These are phyloP conservation scores for Elongisporangium prolatum DNA, from an alignment of 352 stramenopile genomes.

Conservation along the genomic window DNA sequence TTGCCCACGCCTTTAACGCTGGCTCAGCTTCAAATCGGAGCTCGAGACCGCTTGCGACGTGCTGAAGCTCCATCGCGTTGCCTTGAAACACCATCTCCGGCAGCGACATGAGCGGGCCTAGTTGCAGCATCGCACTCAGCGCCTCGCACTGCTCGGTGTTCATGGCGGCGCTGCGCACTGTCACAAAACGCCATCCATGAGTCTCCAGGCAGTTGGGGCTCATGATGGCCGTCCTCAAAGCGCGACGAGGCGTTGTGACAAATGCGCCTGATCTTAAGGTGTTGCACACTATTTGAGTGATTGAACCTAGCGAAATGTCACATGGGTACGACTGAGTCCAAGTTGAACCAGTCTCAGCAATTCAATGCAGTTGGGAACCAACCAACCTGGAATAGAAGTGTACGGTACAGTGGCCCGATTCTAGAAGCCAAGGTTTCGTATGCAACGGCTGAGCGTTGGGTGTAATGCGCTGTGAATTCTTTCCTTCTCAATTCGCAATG, in stretches of 20 bases:
- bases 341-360: not conserved
- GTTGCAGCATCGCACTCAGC: slow-evolving; percentile 21
- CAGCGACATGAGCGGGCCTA: slow-evolving; percentile 31
- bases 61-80: slow-evolving; percentile 26
- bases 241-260: not conserved
- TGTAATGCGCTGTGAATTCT: not conserved
- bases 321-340: not conserved
- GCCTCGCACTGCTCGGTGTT: slow-evolving; percentile 27
- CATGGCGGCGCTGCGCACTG: slow-evolving; percentile 31
- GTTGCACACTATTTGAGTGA: not conserved
- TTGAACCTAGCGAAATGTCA: not conserved
- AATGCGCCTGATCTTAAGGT: not conserved
- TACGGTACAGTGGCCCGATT: not conserved
- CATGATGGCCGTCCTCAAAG: not conserved
- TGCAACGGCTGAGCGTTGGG: not conserved
- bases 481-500: not conserved
- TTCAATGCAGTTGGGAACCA: not conserved
- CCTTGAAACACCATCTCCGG: slow-evolving; percentile 57
- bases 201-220: slow-evolving; percentile 14
- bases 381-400: not conserved
- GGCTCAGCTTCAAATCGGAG: slow-evolving; percentile 36
- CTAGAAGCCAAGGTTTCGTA: not conserved
- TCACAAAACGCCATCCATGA: slow-evolving; percentile 39
- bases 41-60: slow-evolving; percentile 16
- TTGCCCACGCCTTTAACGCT: slow-evolving; percentile 41